Conservation (phyloP, 495 filamentous ascomycete species). For the Mytilinidion resinicola region DNA sequence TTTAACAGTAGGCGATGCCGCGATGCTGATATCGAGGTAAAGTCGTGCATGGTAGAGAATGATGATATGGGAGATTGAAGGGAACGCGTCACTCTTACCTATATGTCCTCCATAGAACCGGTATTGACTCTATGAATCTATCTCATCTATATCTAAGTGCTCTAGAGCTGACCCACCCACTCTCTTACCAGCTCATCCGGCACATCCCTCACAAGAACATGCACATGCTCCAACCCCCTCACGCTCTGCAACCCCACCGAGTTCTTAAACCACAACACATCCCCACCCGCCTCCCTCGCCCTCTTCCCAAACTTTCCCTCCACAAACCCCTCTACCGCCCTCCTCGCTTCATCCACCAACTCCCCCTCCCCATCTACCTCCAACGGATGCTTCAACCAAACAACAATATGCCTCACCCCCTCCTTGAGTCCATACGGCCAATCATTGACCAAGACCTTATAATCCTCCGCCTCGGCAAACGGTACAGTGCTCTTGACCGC, state of each 20-base stretch:
- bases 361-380: conserved; percentile 56
- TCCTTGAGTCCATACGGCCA: conserved; percentile 79
- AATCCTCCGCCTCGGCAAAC: conserved; percentile 65
- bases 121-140: too few species aligned
- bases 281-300: conserved; percentile 37
- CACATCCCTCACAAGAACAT: conserved; percentile 60
- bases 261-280: conserved; percentile 91
- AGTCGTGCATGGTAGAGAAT: too few species aligned
- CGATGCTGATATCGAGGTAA: too few species aligned
- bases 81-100: too few species aligned
- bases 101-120: too few species aligned
- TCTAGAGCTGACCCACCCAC: conserved; percentile 43
- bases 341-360: conserved; percentile 61
- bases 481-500: conserved; percentile 48
- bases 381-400: conserved; percentile 59
- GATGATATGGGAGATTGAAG: too few species aligned
- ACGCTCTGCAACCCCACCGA: conserved; percentile 87
- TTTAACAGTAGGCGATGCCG: too few species aligned
- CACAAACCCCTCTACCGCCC: conserved; percentile 60
- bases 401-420: conserved; percentile 65
- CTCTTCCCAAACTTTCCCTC: conserved; percentile 54
- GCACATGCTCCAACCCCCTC: conserved; percentile 69
- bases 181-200: conserved; percentile 52
- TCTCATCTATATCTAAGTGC: too few species aligned
- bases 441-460: conserved; percentile 74